A percentile compares a stretch with the other conserved stretches of the same genome.
phyloP scores from a whole-genome alignment of 495 filamentous ascomycete genomes.

The Hypoxylon rickii region DNA sequence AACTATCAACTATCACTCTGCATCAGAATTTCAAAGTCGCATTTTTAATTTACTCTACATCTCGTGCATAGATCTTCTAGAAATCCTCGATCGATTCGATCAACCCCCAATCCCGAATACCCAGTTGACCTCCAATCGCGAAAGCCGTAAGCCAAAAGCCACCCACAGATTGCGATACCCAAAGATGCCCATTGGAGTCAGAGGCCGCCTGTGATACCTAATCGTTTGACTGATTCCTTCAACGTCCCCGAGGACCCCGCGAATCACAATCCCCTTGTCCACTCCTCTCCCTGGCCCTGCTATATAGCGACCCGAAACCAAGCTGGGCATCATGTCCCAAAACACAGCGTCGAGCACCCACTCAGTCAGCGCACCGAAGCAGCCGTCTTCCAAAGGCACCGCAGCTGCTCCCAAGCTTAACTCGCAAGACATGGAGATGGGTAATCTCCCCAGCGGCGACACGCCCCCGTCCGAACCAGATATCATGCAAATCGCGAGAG shows the following conservation, averaged over 20 bases:
- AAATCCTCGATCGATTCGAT: no score
- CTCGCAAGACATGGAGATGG: slow-evolving; percentile 68
- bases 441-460: slow-evolving; percentile 57
- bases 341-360: slow-evolving; percentile 13
- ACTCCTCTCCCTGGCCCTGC: neutral
- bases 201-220: slow-evolving; percentile 3
- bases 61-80: no score
- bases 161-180: neutral
- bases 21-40: no score
- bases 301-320: slow-evolving; percentile 2
- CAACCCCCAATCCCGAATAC: no score
- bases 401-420: slow-evolving; percentile 64
- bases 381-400: slow-evolving; percentile 61
- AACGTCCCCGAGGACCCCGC: neutral
- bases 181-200: slow-evolving; percentile 21
- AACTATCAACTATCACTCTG: no score
- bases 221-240: neutral
- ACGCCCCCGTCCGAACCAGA: slow-evolving; percentile 65
- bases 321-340: slow-evolving; percentile 25
- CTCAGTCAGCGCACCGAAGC: slow-evolving; percentile 43
- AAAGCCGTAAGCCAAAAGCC: neutral
- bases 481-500: slow-evolving; percentile 91
- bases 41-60: no score
- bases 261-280: no score
- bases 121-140: no score